Conservation (phyloP, 2,329 filamentous ascomycete species). For the Trichoderma sp. region DNA sequence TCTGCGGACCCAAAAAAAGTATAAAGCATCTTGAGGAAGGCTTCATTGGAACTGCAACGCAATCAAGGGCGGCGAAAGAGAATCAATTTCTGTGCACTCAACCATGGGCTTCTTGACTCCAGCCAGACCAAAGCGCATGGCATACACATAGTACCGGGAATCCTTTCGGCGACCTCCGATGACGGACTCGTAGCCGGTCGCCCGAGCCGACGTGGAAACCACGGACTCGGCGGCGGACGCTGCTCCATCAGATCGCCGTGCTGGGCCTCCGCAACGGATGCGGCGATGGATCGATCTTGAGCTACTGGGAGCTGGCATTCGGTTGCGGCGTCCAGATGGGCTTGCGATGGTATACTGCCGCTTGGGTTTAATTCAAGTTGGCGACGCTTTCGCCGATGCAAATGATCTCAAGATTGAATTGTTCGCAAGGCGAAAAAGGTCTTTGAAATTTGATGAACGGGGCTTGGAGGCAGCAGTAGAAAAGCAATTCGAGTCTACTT, state of each 20-base stretch:
- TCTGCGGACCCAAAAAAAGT: not conserved
- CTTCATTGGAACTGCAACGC: not conserved
- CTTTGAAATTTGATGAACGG: not conserved
- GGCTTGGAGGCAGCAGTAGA: not conserved
- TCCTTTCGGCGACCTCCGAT: slow-evolving; percentile 4
- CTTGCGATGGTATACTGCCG: not conserved
- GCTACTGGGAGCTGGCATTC: not conserved
- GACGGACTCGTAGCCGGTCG: slow-evolving; percentile 3
- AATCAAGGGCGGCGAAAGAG: not conserved
- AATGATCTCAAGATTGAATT: not conserved
- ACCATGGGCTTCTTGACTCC: not conserved
- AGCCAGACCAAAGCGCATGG: not conserved
- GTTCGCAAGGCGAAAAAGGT: not conserved
- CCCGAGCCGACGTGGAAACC: slow-evolving; percentile 7
- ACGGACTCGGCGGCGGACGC: not conserved
- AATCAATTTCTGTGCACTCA: not conserved
- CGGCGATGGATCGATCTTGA: not conserved
- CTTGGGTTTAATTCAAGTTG: not conserved
- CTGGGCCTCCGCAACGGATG: not conserved
- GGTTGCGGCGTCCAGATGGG: not conserved
- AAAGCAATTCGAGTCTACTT: not conserved
- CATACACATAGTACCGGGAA: not conserved
- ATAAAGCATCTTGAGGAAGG: not conserved
- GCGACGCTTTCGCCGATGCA: too few relatives aligned
- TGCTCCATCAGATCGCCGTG: slow-evolving; percentile 1